Base-by-base conservation (phyloP, 371 early-diverging fungal species). In the Mucor saturninus region DNA sequence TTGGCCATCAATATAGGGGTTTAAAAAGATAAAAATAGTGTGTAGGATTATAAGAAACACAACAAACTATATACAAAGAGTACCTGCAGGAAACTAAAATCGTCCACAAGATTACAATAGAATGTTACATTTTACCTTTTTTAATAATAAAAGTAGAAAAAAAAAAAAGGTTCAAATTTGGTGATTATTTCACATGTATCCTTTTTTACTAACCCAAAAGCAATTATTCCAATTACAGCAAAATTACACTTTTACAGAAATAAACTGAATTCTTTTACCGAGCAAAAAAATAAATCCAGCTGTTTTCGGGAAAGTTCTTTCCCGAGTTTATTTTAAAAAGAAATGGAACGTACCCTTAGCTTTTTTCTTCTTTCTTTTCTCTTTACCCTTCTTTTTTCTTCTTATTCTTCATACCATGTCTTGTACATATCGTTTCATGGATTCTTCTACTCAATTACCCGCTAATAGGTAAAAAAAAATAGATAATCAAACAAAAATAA, bases 251-350 rank as follows among this genome's bases (percentile, higher is more conserved):
- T 42, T 14, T 14, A 42, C 43, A 42, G 43, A 42, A 42, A 42
- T 42, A 42, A 42, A 42, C 43, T 42, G 4, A 42, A 42, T 42
- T 35, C 1, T 21, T 21, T 42, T 42, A 42, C 43, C 43, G n/a
- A 14, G n/a, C 13, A 9, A 42, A 42, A 42, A 14, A 42, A 10
- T 21, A 21, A 35, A 35, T 6, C 35, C 35, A 35, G 4, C 35
- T 35, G 35, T 42, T 42, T 28, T 43, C 68, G 68, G 68, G 64
- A 64, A 64, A 69, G 69, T 28, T 14, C 56, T 69, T 65, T 64
- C 65, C 69, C 69, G 65, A 56, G 15, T 40, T 15, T 42, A 8
- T 51, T 59, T 59, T 35, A 35, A 35, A 35, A 1, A 35, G 21
- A 21, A 21, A 21, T 21, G 21, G 21, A 21, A 21, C 21, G 21